phyloP scores from a whole-genome alignment of 176 grass and related monocot species.

The Paspalum vaginatum region DNA sequence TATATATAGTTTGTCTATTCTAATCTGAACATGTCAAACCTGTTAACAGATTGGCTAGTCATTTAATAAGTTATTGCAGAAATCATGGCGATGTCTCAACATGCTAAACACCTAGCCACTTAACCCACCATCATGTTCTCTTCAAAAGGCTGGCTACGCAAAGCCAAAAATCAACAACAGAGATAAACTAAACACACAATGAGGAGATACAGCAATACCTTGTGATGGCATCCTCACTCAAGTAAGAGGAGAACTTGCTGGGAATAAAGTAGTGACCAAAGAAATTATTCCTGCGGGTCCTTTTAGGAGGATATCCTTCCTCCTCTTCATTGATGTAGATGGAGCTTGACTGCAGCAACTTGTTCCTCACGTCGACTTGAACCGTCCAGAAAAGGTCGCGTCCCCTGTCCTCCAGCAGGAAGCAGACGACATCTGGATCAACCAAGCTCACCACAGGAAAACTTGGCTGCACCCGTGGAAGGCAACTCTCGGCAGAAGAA shows the following conservation, averaged over 20 bases:
- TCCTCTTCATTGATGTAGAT: background rate
- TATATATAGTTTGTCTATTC: background rate
- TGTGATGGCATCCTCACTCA: background rate
- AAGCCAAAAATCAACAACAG: background rate
- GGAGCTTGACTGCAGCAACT: background rate
- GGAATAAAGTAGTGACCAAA: background rate
- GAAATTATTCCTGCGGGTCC: background rate
- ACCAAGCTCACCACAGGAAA: conserved; percentile 8
- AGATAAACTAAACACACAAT: background rate
- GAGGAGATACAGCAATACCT: background rate
- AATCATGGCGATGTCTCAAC: fast-evolving
- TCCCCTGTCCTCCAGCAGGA: background rate
- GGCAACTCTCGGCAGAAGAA: background rate
- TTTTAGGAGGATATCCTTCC: background rate
- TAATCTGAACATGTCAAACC: background rate
- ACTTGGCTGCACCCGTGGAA: background rate
- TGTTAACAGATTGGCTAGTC: background rate
- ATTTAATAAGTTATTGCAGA: background rate
- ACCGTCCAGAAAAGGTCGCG: background rate
- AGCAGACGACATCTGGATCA: background rate
- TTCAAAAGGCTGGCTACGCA: background rate
- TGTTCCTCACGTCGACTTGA: background rate
- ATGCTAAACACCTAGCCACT: background rate
- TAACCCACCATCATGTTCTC: background rate
- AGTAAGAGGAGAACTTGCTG: background rate